These are phyloP conservation scores for Backusella mclennaniae DNA, from an alignment of 192 early-diverging fungal genomes.

Conservation along the genomic window DNA sequence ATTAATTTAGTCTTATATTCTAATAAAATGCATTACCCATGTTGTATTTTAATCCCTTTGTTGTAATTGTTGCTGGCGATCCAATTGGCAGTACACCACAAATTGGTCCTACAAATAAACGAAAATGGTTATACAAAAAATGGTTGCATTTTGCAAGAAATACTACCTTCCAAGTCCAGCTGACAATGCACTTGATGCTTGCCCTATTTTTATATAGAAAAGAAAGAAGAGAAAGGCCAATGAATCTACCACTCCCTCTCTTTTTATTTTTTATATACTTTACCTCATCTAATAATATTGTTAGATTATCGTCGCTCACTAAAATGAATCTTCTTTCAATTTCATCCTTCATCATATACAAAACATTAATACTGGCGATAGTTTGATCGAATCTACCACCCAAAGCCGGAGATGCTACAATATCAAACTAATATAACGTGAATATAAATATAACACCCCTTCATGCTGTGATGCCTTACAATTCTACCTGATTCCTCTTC, in stretches of 20 bases:
- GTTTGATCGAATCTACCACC: constrained; percentile 91
- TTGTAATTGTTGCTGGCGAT: constrained; percentile 59
- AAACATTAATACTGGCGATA: constrained; percentile 73
- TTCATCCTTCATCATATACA: constrained; percentile 62
- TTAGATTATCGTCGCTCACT: constrained; percentile 72
- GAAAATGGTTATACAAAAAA: not conserved
- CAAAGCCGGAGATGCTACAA: constrained; percentile 80
- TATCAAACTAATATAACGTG: constrained; percentile 34
- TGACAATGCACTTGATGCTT: constrained; percentile 65
- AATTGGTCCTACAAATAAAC: constrained; percentile 52
- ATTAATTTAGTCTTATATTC: not conserved
- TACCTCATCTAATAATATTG: constrained; percentile 67
- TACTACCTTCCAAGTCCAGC: constrained; percentile 55
- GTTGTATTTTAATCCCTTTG: constrained; percentile 83
- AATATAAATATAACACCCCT: not conserved
- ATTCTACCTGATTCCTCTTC: constrained; percentile 24
- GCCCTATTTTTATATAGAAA: constrained; percentile 43
- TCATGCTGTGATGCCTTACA: not conserved
- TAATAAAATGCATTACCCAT: constrained; percentile 51
- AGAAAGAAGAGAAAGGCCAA: not conserved
- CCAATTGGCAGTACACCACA: constrained; percentile 89
- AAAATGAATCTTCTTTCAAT: constrained; percentile 55
- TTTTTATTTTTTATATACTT: not conserved
- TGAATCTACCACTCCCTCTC: not conserved
- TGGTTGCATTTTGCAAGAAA: not conserved